A percentile compares a stretch with the other conserved stretches of the same genome.
Evolutionary conservation across 805 yeast species (phyloP).

Genomic region (Metschnikowia bowlesiae): DNA sequence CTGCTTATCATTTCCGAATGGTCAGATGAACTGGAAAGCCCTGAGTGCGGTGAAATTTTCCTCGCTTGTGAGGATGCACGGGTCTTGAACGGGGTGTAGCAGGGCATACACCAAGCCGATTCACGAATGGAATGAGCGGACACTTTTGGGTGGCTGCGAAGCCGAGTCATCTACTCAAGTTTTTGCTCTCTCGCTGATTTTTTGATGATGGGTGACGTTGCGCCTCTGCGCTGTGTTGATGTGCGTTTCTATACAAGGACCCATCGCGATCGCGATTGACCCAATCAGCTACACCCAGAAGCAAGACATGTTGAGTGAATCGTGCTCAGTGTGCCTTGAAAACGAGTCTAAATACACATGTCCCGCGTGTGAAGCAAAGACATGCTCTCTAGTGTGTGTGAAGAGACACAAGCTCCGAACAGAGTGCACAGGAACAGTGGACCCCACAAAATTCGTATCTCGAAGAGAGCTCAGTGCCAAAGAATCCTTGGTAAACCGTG

Average conservation of each 20-base stretch:
- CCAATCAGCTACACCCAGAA: not conserved
- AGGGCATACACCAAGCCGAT: not conserved
- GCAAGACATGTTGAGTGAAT: slow-evolving; percentile 11
- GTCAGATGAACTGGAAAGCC: not conserved
- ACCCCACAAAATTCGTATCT: slow-evolving; percentile 54
- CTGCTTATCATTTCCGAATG: slow-evolving; percentile 9
- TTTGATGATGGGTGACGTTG: too few relatives aligned
- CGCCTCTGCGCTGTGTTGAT: not conserved
- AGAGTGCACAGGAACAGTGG: slow-evolving; percentile 64
- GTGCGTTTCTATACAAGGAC: not conserved
- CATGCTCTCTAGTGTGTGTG: slow-evolving; percentile 73
- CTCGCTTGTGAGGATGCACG: slow-evolving; percentile 1
- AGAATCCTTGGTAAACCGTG: slow-evolving; percentile 62
- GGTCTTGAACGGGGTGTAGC: not conserved
- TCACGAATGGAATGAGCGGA: too few relatives aligned
- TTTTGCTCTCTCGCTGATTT: too few relatives aligned
- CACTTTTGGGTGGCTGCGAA: not conserved
- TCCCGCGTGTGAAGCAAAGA: slow-evolving; percentile 65
- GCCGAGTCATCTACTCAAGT: not conserved
- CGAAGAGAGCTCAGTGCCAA: slow-evolving; percentile 39
- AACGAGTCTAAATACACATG: slow-evolving; percentile 61
- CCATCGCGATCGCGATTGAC: slow-evolving; percentile 2
- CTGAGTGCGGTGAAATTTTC: slow-evolving; percentile 1
- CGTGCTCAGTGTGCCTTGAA: slow-evolving; percentile 35
- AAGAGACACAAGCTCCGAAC: slow-evolving; percentile 59